Base-by-base conservation (phyloP, 2,329 filamentous ascomycete genomes). In the Trichoderma endophyticum region DNA sequence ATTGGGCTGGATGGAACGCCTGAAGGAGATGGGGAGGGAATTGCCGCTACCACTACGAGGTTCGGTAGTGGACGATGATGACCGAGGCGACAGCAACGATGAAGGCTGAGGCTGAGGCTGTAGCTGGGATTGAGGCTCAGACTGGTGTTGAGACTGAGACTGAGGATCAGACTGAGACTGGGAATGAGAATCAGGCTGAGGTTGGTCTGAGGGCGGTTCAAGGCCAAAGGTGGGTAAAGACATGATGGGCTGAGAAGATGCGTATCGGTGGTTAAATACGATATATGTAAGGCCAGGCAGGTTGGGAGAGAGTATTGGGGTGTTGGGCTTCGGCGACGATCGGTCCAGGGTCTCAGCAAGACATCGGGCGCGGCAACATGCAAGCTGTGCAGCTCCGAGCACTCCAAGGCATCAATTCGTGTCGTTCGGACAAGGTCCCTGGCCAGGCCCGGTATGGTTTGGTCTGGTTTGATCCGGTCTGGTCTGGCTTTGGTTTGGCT, bases 21-120 rank as follows among this genome's bases (percentile, higher is more conserved):
- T 83, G 73, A 88, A 84, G 63, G 84, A 83, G 75, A 85, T 83
- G 36, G 86, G 83, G n/a, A 86, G 78, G 24, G 84, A 80, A 60
- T 81, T 80, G 64, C 79, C 78, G 64, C 78, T 78, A 71, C 78
- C 79, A 71, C 76, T 77, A 72, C 78, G 79, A 71, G 76, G 57
- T 69, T 75, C 73, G 71, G 74, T 74, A 74, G 57, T 34, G 28
- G 57, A 21, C 1, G 76, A 75, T 64, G 75, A 72, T 63, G 75
- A 72, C 61, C 62, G 77, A 74, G 66, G 77, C 74, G 65, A 77
- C 75, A 68, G 75, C 69, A 73, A 34, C 30, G 76, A 73, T 72
- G 77, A 63, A 70, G 73, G n/a, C 72, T 73, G 70, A 71, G 70
- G 64, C 69, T 75, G 77, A 73, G 74, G 72, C 68, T 75, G 75